These are phyloP conservation scores for Fusarium torreyae DNA, from an alignment of 2,329 filamentous ascomycete genomes.

Conservation along the genomic window DNA sequence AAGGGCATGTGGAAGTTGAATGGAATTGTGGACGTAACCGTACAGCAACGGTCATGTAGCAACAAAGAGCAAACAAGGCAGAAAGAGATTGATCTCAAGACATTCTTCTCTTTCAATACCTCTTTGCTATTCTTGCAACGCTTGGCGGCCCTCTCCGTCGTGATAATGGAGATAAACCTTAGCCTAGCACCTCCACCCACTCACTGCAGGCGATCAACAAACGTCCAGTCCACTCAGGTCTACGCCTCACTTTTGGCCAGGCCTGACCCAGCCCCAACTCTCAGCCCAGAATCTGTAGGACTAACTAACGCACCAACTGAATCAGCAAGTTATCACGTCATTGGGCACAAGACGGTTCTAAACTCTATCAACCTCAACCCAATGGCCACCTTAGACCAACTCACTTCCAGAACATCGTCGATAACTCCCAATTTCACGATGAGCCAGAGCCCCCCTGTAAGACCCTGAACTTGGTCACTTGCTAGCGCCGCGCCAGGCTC, in stretches of 20 bases:
- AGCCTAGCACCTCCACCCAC: slow-evolving; percentile 21
- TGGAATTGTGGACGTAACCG: slow-evolving; percentile 35
- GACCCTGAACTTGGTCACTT: slow-evolving; percentile 35
- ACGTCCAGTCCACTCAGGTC: slow-evolving; percentile 12
- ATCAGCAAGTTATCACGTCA: slow-evolving; percentile 37
- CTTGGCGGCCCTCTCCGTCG: slow-evolving; percentile 10
- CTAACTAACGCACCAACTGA: slow-evolving; percentile 15
- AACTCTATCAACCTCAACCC: slow-evolving; percentile 16
- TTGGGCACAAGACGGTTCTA: slow-evolving; percentile 27
- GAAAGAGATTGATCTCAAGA: slow-evolving; percentile 20
- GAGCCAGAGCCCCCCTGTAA: slow-evolving; percentile 30
- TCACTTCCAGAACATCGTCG: not conserved
- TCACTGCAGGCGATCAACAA: slow-evolving; percentile 22
- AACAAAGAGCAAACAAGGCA: slow-evolving; percentile 15
- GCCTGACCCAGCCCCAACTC: slow-evolving; percentile 2
- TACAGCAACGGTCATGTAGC: slow-evolving; percentile 23
- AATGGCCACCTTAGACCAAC: slow-evolving; percentile 4
- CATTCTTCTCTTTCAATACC: not conserved
- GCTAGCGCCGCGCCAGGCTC: slow-evolving; percentile 38
- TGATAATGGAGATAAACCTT: slow-evolving; percentile 8
- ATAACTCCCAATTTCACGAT: slow-evolving; percentile 24
- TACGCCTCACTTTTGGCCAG: slow-evolving; percentile 35
- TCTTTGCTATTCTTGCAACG: not conserved
- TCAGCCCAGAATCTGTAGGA: slow-evolving; percentile 18
- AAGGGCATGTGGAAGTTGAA: slow-evolving; percentile 17